Base-by-base conservation (phyloP, 208 protist species). In the Leishmania guyanensis region DNA sequence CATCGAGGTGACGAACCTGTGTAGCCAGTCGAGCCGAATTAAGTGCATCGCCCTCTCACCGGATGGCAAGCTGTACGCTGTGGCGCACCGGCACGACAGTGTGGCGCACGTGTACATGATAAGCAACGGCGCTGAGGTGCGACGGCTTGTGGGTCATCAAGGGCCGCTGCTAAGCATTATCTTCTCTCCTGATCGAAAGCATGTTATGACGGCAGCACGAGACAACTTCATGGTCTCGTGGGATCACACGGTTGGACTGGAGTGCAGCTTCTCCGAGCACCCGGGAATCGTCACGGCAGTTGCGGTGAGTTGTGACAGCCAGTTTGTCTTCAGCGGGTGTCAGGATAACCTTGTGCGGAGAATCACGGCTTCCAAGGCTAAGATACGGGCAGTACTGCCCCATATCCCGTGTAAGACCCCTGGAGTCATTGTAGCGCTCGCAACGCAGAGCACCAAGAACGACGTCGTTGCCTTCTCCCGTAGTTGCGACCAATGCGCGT, bases 131-230 rank as follows among this genome's bases (percentile, higher is more conserved):
- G 62, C 50, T 17, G 86, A 91, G 77, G 86, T 93, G 20, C 84
- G 83, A 0, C 84, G 85, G n/a, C 83, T 93, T 20, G 79, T 83
- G 0, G 90, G 89, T 33, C 88, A 93, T 75, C 82, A 85, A 39
- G 86, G 86, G 83, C 86, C 86, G 51, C 77, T 93, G 39, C 79
- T 93, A 3, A 84, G 82, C 26, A 90, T 93, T 46, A 58, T 84
- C 43, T 92, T 95, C 83, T 92, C 88, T 26, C 76, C 84, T 4
- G 88, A 93, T 75, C 84, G 84, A 76, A 95, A 92, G 70, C 88
- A 89, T 62, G 77, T 95, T 60, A 82, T 91, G 62, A 91, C 91
- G 53, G 89, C 85, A 17, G 81, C 88, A 20, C 77, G 89, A 3
- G 88, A 92, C 66, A 85, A 75, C 62, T 84, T 87, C 65, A 69